Evolutionary conservation across 2,329 filamentous ascomycete genomes (phyloP), one percentile per base, ranked within the genome.

Genomic region (Trichoderma atroviride): DNA sequence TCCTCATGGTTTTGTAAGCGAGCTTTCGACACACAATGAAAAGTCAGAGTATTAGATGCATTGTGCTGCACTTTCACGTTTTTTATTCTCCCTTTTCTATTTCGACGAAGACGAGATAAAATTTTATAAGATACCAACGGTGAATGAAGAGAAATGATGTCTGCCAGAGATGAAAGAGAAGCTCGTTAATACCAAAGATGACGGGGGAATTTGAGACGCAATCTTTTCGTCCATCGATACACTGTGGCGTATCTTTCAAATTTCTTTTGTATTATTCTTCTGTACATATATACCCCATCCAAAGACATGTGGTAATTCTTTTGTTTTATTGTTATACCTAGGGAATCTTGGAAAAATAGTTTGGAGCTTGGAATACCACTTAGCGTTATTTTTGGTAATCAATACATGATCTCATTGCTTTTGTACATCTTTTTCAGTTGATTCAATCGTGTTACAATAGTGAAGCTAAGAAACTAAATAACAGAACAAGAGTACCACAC

Each of bases 11-110:
- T 84, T 82, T 68, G 73, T 82, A 0, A 78, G 79, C 0, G 84
- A 85, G 68, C 71, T 87, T 31, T 70, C 83, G 3, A 81, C 85
- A 2, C 85, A 87, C 70, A 75, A 74, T 10, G 85, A 87, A 77
- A 74, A 71, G 0, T 84, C 85, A 72, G 84, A 86, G 75, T 75
- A 85, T 71, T 71, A 69, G 33, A 35, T 27, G 19, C 67, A 69
- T 37, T 27, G 19, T 57, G 14, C 14, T 57, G 22, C 24, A 22
- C 29, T 19, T n/a, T 9, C 3, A 4, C 40, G 9, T 43, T 43
- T 43, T 43, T 7, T n/a, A 19, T 7, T 57, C 16, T 57, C 27
- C 5, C 4, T 57, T 47, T 27, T 35, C 40, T 22, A 40, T 16
- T 35, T 58, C 47, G 55, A 52, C 50, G 22, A 50, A 35, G 55